Base-by-base conservation (phyloP, 2,329 filamentous ascomycete species). In the Zymoseptoria ardabiliae region DNA sequence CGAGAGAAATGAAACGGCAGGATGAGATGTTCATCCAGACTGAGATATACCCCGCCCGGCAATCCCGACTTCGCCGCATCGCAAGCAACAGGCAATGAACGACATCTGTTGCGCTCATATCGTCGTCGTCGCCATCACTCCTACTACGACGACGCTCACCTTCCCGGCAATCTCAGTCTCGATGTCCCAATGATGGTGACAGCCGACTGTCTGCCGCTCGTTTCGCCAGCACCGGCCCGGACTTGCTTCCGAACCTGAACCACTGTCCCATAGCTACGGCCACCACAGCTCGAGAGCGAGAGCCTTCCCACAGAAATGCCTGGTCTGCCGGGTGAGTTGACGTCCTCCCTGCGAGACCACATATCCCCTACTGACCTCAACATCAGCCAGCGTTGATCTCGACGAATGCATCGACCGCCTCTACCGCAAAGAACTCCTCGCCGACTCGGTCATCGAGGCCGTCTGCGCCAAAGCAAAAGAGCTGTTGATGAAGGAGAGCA, bases 381-480 rank as follows among this genome's bases (percentile, higher is more conserved):
- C 54, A 9, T 35, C 70, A 96, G 92, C 90, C 69, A 96, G 91
- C 77, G 92, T 99, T 78, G 93, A 99, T 76, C 85, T 99, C 71
- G 94, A 99, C 80, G 91, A 97, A 83, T 99, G 94, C 79, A 97
- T 99, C 78, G 86, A 90, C 74, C 89, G 93, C 67, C 85, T 99
- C 57, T 97, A 97, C 79, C 93, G 94, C 73, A 97, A 96, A 75
- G 94, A 97, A 76, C 85, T 99, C 61, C 85, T 99, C 60, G 92
- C 94, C 70, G 94, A 99, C 77, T 96, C 93, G 50, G 92, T 99
- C 66, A 93, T 99, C 76, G 94, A 99, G 79, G 94, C 94, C 71
- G 93, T 99, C 85, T 99, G 94, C 79, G 92, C 94, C 75, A 99
- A 99, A 76, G 94, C 95, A 21, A 99, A 99, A 74, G 94, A 99